Percentiles rank a stretch among this genome's conserved stretches.
Conservation (phyloP, 2,329 filamentous ascomycete species). For the Fusarium sp. region DNA sequence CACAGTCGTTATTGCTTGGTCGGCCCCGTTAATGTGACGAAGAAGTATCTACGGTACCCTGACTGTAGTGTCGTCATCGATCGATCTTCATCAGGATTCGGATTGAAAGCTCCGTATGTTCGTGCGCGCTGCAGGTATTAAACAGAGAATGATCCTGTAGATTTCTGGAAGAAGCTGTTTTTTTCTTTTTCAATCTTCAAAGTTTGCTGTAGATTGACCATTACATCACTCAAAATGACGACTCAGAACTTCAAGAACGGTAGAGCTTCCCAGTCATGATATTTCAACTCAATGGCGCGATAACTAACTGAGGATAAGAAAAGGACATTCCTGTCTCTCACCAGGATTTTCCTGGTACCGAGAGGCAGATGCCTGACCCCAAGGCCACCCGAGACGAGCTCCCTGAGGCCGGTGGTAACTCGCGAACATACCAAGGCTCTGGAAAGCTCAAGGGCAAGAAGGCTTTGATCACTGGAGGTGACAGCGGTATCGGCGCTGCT, state of each 20-base stretch:
- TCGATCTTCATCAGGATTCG: conserved; percentile 40
- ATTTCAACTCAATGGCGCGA: too few relatives aligned
- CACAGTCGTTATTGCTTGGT: background rate
- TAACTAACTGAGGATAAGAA: conserved; percentile 50
- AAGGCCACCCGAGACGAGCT: conserved; percentile 72
- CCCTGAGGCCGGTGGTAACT: conserved; percentile 74
- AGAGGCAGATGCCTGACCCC: conserved; percentile 47
- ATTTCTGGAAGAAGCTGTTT: background rate
- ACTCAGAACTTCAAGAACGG: conserved; percentile 42
- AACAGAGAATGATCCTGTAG: background rate
- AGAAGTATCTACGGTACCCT: conserved; percentile 14
- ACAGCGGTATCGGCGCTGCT: conserved; percentile 82
- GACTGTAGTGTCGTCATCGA: conserved; percentile 43
- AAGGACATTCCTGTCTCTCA: conserved; percentile 46
- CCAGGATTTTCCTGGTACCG: conserved; percentile 48
- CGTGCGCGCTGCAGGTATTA: conserved; percentile 15
- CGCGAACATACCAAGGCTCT: conserved; percentile 77
- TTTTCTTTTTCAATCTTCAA: background rate
- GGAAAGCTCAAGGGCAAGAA: conserved; percentile 81
- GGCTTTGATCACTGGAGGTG: conserved; percentile 83
- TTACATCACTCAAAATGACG: conserved; percentile 33
- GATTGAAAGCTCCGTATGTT: conserved; percentile 35
- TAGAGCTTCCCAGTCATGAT: background rate
- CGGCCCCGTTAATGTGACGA: conserved; percentile 38
- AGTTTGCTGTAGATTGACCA: background rate